A percentile compares a stretch with the other conserved stretches of the same genome.
Evolutionary conservation across 75 land plant species (phyloP).

Genomic region (Cryptomeria japonica): DNA sequence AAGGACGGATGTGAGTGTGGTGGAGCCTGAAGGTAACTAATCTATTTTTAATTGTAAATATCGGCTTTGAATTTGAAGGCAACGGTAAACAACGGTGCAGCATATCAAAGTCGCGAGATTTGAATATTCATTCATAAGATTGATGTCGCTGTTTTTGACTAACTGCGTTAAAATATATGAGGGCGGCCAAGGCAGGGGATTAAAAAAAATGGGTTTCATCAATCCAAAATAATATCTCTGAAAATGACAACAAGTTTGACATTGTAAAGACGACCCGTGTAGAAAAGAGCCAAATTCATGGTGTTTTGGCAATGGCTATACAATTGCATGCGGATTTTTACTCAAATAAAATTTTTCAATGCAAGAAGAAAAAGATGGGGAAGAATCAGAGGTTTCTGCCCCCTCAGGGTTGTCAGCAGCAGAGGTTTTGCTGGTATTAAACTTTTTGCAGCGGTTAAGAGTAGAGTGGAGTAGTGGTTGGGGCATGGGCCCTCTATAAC

Average conservation of each 20-base stretch:
- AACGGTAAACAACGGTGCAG: background rate
- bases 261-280: background rate
- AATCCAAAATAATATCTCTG: background rate
- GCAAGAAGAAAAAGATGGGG: background rate
- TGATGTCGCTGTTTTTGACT: background rate
- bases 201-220: background rate
- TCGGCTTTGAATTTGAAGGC: background rate
- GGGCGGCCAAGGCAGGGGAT: background rate
- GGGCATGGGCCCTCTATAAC: background rate
- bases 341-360: background rate
- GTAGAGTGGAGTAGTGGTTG: background rate
- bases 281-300: conserved; percentile 6
- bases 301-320: background rate
- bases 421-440: background rate
- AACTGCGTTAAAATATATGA: background rate
- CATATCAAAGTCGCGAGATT: background rate
- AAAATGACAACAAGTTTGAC: background rate
- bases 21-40: too few species aligned
- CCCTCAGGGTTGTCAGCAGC: too few species aligned
- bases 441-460: background rate
- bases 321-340: background rate
- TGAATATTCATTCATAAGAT: background rate
- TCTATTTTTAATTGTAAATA: too few species aligned
- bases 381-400: background rate
- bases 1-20: too few species aligned